Evolutionary conservation across 345 rosid genomes (phyloP), one percentile per base, ranked within the genome.

Genomic region (Eucalyptus regnans): DNA sequence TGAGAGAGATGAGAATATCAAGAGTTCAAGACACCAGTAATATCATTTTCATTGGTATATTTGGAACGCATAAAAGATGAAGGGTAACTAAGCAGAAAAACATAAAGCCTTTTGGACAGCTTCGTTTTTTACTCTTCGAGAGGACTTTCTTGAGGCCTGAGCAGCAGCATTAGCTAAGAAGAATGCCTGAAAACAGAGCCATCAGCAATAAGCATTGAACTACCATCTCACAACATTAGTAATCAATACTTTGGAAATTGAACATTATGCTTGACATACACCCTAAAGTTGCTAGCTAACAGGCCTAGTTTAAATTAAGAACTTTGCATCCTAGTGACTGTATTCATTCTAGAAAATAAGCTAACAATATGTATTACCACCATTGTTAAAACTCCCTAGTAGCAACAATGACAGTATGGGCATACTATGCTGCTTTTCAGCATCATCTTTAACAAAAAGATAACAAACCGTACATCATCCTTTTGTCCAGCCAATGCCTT

Each of bases 401-500:
- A 27, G 66, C 66, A 60, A 25, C 15, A 60, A 60, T 60, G 14
- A 5, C 4, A 25, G 66, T 11, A 12, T 60, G 66, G 1, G 66
- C 31, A 25, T 60, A 1, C 14, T 60, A 27, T 11, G 31, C 15
- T 60, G 31, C 66, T 25, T 60, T 60, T 60, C 66, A 25, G 66
- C 66, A 60, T 60, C 7, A 60, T 60, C 66, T 60, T 60, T 60
- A 27, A 25, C 14, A 27, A 37, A 71, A 86, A 86, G 83, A 87
- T 76, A 66, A 56, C 48, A 43, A 50, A 80, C 86, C 13, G 17
- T 94, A 96, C 97, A 96, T 96, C 96, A 90, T 97, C 98, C 93
- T 95, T 96, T 37, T 89, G 87, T 29, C 98, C 97, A 87, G 93
- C 92, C 87, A 96, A 91, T 41, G 98, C 92, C 91, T 95, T 94